Conservation (phyloP, 441 rosid species). For the Iberis amara region DNA sequence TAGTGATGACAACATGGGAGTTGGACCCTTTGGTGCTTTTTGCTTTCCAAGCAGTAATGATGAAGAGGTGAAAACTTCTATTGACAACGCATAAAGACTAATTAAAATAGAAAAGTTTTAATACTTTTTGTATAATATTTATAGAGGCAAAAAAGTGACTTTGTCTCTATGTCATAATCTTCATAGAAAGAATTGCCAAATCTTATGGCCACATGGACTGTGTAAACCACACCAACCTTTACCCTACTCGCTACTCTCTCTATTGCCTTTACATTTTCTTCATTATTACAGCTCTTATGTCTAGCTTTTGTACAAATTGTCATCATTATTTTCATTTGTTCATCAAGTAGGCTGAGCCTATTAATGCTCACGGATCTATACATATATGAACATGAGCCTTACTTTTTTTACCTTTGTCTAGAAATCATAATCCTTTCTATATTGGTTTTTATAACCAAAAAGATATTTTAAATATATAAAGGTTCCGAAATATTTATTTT, state of each 20-base stretch:
- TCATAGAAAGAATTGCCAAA: conserved; percentile 35
- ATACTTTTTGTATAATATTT: conserved; percentile 4
- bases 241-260: conserved; percentile 29
- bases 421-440: conserved; percentile 8
- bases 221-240: conserved; percentile 34
- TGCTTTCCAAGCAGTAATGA: conserved; percentile 31
- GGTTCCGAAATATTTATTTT: too few relatives aligned
- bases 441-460: too few relatives aligned
- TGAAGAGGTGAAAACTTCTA: conserved; percentile 21
- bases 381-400: conserved; percentile 26
- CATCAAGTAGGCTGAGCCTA: conserved; percentile 28
- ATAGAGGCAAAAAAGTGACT: conserved; percentile 28
- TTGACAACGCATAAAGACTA: conserved; percentile 35
- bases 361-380: conserved; percentile 35
- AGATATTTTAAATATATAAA: too few relatives aligned
- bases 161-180: conserved; percentile 37
- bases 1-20: conserved; percentile 37
- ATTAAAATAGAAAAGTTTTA: conserved; percentile 6
- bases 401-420: conserved; percentile 10
- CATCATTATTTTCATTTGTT: conserved; percentile 27
- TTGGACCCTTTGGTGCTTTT: conserved; percentile 30
- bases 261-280: conserved; percentile 27
- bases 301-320: conserved; percentile 24
- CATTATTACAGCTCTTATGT: conserved; percentile 30
- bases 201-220: conserved; percentile 36